A percentile compares a stretch with the other conserved stretches of the same genome.
Conservation (phyloP, 176 grass and related monocot genomes). For the Calamus simplicifolius region DNA sequence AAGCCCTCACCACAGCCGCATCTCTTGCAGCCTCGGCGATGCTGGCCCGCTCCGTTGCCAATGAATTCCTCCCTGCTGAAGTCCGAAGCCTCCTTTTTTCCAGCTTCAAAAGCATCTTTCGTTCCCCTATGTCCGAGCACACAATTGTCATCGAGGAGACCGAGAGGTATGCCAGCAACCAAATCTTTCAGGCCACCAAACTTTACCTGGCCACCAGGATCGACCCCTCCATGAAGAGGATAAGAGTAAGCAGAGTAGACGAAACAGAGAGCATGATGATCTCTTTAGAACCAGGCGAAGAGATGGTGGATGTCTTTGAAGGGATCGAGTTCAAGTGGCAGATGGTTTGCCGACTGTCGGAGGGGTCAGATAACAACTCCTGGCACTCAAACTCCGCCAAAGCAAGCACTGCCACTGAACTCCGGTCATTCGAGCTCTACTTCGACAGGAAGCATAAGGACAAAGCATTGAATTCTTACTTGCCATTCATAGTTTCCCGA, state of each 20-base stretch:
- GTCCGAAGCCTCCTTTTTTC: conserved; percentile 53
- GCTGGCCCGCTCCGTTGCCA: no score
- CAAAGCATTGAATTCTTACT: conserved; percentile 44
- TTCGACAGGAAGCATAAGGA: conserved; percentile 78
- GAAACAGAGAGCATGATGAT: conserved; percentile 60
- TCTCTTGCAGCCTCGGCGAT: no score
- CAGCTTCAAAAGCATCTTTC: conserved; percentile 26
- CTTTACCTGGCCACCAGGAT: conserved; percentile 70
- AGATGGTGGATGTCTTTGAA: conserved; percentile 68
- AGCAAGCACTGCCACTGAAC: conserved; percentile 18
- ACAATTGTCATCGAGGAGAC: conserved; percentile 63
- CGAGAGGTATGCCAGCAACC: conserved; percentile 57
- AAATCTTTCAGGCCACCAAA: conserved; percentile 57
- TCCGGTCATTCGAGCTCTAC: conserved; percentile 61
- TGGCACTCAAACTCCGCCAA: no score
- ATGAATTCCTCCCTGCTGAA: no score
- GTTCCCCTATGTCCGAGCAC: conserved; percentile 54
- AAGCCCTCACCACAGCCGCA: no score
- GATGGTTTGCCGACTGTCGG: conserved; percentile 30
- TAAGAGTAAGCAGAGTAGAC: conserved; percentile 53
- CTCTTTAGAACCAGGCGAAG: conserved; percentile 61
- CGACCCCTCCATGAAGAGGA: conserved; percentile 55
- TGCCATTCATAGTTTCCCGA: conserved; percentile 51
- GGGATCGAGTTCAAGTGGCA: conserved; percentile 80
- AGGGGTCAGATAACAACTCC: conserved; percentile 9